phyloP scores from a whole-genome alignment of 2,329 filamentous ascomycete species.

The Mariannaea elegans region DNA sequence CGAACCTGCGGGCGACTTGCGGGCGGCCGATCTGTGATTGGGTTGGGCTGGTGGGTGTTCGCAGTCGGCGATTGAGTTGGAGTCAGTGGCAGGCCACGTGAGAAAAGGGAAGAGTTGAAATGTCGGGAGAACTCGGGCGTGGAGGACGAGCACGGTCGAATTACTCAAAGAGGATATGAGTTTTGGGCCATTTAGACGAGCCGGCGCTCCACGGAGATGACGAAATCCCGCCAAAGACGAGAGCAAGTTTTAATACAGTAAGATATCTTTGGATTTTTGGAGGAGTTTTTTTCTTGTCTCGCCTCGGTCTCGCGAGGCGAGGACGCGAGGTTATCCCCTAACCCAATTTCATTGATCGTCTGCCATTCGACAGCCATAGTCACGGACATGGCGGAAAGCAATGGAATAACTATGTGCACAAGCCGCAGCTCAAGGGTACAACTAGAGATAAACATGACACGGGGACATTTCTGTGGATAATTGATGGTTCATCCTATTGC shows the following conservation, averaged over 20 bases:
- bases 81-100: conserved; percentile 27
- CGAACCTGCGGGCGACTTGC: not conserved
- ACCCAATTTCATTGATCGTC: no score
- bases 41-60: not conserved
- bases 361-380: no score
- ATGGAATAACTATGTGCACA: no score
- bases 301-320: not conserved
- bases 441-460: no score
- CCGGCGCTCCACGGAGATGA: not conserved
- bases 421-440: no score
- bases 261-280: not conserved
- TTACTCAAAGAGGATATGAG: conserved; percentile 4
- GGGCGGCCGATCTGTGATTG: no score
- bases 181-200: not conserved
- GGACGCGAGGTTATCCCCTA: conserved; percentile 2
- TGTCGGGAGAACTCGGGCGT: conserved; percentile 36
- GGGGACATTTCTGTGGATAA: no score
- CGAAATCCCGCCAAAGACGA: not conserved
- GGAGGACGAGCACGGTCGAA: conserved; percentile 7
- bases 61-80: not conserved
- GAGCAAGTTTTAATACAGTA: not conserved
- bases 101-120: conserved; percentile 24
- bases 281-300: not conserved
- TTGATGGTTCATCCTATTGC: no score
- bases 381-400: no score